Percentiles rank a stretch among this genome's conserved stretches.
These are phyloP conservation scores for Phialophora tarda DNA, from an alignment of 2,329 filamentous ascomycete species.

Conservation along the genomic window DNA sequence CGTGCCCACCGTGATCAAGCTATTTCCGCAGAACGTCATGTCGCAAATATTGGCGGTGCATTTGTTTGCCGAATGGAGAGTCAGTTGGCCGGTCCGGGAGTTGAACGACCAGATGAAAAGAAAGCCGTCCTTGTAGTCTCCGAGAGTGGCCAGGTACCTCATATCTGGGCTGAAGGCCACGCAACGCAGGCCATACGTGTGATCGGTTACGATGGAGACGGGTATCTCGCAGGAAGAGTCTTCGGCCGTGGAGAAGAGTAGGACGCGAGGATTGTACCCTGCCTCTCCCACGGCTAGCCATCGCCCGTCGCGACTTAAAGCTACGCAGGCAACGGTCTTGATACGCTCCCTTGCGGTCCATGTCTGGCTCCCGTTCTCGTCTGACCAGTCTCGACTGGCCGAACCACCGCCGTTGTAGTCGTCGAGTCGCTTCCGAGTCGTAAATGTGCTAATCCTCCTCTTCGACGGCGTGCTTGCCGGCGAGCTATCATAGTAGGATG, in stretches of 20 bases:
- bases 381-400: constrained; percentile 59
- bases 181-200: constrained; percentile 84
- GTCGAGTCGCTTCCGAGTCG: constrained; percentile 57
- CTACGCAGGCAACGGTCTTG: constrained; percentile 90
- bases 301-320: constrained; percentile 83
- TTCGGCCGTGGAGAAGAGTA: constrained; percentile 80
- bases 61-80: constrained; percentile 83
- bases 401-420: constrained; percentile 48
- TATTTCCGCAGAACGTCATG: constrained; percentile 89
- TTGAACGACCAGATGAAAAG: constrained; percentile 90
- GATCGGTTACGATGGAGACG: constrained; percentile 83
- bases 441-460: constrained; percentile 63
- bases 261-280: constrained; percentile 86
- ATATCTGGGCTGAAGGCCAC: constrained; percentile 90
- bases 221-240: constrained; percentile 81
- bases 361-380: constrained; percentile 68
- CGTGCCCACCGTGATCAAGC: constrained; percentile 82
- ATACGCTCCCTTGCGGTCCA: constrained; percentile 91
- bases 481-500: constrained; percentile 61
- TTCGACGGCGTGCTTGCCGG: constrained; percentile 61
- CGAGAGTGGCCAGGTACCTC: constrained; percentile 84
- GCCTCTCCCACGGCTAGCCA: constrained; percentile 94
- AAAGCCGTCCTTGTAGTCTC: constrained; percentile 89
- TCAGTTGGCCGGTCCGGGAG: constrained; percentile 77
- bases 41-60: constrained; percentile 85